Base-by-base conservation (phyloP, 768 basidiomycete species). In the Naganishia onofrii region DNA sequence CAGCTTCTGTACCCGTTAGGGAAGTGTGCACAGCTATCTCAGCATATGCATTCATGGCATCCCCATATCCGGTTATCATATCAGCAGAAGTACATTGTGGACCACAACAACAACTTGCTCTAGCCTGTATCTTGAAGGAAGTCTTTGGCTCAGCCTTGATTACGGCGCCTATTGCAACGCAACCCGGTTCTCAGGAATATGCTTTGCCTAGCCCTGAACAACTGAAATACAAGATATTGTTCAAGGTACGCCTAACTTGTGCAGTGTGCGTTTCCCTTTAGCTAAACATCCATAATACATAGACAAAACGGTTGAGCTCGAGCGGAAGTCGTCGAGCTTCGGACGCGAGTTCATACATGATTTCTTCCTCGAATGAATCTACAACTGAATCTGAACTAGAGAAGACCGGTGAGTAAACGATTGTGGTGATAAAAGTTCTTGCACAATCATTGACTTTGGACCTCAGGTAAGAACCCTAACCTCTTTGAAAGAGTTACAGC, bases 71-170 rank as follows among this genome's bases (percentile, higher is more conserved):
- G 0, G 84, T 98, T 77, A 87, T 98, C 76, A 89, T 98, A 67
- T 94, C 92, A 2, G 91, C 93, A 15, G 94, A 98, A 82, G 86
- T 94, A 0, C 93, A 95, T 76, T 95, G 92, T 79, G 83, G 86
- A 0, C 69, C 92, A 19, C 81, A 84, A 31, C 91, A 93, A 77
- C 94, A 98, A 78, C 89, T 90, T 44, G 84, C 84, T 77, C 84
- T 96, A 17, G 93, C 87, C 0, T 76, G 84, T 2, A 92, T 94
- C 75, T 87, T 98, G 87, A 80, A 78, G 53, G 84, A 86, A 21
- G 84, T 84, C 19, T 87, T 90, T 74, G 87, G 87, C 0, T 82
- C 84, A 5, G 81, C 82, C 9, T 80, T 90, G 31, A 82, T 90
- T 44, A 82, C 79, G 42, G 81, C 80, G 8, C 84, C 84, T 4